These are phyloP conservation scores for Pachyrhizus erosus DNA, from an alignment of 306 rosid species.

Conservation along the genomic window DNA sequence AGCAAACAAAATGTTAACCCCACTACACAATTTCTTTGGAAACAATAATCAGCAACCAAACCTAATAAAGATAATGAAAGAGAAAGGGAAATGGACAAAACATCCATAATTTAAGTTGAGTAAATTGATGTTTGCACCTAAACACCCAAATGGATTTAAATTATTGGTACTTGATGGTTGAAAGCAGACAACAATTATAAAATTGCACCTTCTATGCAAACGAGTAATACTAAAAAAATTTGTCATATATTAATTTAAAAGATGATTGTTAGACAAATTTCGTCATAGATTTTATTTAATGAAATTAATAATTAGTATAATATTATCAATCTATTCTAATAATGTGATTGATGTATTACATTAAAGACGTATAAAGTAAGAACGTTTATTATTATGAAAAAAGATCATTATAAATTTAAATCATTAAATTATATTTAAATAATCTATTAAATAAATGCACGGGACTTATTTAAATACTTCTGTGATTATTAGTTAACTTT, in stretches of 20 bases:
- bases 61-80: not conserved
- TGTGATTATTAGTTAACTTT: no score
- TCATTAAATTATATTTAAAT: no score
- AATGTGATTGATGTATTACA: not conserved
- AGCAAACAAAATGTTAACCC: not conserved
- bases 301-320: not conserved
- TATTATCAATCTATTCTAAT: not conserved
- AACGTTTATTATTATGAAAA: no score
- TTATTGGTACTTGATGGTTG: not conserved
- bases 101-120: not conserved
- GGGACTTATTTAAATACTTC: no score
- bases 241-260: not conserved
- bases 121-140: not conserved
- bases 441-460: no score
- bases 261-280: not conserved
- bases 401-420: no score
- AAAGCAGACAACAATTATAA: not conserved
- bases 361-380: not conserved
- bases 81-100: not conserved
- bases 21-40: not conserved
- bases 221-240: not conserved
- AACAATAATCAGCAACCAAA: not conserved
- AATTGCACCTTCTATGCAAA: not conserved
- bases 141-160: not conserved
- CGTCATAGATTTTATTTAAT: not conserved